A percentile compares a stretch with the other conserved stretches of the same genome.
phyloP scores from a whole-genome alignment of 2,329 filamentous ascomycete genomes.

The Ceratocystis eucalypticola region DNA sequence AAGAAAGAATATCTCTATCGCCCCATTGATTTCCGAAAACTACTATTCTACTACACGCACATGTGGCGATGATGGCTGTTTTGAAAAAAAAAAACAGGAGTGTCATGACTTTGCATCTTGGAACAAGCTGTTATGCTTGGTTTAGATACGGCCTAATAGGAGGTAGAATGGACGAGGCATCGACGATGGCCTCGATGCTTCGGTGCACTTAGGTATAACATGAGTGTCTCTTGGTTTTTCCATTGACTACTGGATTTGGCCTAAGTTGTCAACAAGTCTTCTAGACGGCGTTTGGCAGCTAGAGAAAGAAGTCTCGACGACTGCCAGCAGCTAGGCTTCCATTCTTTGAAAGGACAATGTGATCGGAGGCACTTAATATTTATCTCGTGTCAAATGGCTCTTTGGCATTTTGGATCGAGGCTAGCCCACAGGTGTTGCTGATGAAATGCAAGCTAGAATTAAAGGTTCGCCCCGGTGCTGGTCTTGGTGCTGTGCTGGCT shows the following conservation, averaged over 20 bases:
- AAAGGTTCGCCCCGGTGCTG: background rate
- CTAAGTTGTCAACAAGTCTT: no score
- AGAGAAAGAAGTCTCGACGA: background rate
- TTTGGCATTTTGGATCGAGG: background rate
- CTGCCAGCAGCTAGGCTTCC: background rate
- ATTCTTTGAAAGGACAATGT: background rate
- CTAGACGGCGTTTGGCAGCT: no score
- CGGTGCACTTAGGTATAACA: background rate
- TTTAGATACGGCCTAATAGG: background rate
- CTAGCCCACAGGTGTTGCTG: background rate
- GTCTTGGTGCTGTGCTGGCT: background rate
- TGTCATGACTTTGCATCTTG: background rate
- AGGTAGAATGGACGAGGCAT: background rate
- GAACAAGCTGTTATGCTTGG: background rate
- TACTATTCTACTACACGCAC: background rate
- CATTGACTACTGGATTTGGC: background rate
- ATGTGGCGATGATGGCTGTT: background rate
- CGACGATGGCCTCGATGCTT: background rate
- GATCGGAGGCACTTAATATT: background rate
- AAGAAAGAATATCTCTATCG: background rate
- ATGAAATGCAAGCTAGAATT: background rate
- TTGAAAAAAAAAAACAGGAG: no score
- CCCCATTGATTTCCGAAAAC: background rate
- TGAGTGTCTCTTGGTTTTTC: background rate
- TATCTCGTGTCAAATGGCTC: background rate